Percentiles rank a stretch among this genome's conserved stretches.
Evolutionary conservation across 1,139 yeast species (phyloP).

Genomic region (Saccharomyces hybrid): DNA sequence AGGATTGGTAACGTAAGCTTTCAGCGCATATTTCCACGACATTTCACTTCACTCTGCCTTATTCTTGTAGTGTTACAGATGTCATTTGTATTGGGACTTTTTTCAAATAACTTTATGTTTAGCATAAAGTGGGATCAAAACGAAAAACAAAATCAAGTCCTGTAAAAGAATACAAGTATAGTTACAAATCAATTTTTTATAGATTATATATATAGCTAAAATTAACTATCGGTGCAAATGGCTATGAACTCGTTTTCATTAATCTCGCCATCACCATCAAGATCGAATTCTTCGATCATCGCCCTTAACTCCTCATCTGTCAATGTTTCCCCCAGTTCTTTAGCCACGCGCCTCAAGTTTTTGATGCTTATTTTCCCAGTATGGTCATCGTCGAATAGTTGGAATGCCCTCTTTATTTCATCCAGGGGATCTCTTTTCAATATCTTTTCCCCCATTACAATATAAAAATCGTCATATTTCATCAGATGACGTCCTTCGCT

Average conservation of each 20-base stretch:
- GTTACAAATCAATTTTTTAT: slow-evolving; percentile 2
- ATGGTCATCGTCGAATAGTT: slow-evolving; percentile 78
- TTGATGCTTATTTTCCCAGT: slow-evolving; percentile 81
- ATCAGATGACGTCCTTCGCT: slow-evolving; percentile 66
- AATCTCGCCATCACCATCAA: slow-evolving; percentile 94
- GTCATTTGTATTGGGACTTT: not conserved
- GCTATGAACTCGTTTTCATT: slow-evolving; percentile 89
- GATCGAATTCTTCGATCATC: slow-evolving; percentile 95
- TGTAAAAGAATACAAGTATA: not conserved
- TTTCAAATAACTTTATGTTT: not conserved
- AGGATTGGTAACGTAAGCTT: slow-evolving; percentile 35
- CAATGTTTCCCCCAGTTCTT: slow-evolving; percentile 84
- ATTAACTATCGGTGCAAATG: slow-evolving; percentile 59
- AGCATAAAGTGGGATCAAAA: not conserved
- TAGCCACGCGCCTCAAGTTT: slow-evolving; percentile 81
- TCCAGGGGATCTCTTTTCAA: slow-evolving; percentile 85
- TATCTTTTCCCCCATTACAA: slow-evolving; percentile 62
- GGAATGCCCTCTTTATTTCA: slow-evolving; percentile 85
- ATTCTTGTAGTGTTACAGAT: not conserved
- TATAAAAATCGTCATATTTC: slow-evolving; percentile 68
- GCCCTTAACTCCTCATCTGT: slow-evolving; percentile 90
- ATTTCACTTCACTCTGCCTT: slow-evolving; percentile 8
- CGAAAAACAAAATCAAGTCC: slow-evolving; percentile 2
- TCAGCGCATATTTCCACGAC: slow-evolving; percentile 30
- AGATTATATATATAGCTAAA: not conserved